phyloP scores from a whole-genome alignment of 225 moss, liverwort and hornwort species.

The Physcomitrellopsis africana region DNA sequence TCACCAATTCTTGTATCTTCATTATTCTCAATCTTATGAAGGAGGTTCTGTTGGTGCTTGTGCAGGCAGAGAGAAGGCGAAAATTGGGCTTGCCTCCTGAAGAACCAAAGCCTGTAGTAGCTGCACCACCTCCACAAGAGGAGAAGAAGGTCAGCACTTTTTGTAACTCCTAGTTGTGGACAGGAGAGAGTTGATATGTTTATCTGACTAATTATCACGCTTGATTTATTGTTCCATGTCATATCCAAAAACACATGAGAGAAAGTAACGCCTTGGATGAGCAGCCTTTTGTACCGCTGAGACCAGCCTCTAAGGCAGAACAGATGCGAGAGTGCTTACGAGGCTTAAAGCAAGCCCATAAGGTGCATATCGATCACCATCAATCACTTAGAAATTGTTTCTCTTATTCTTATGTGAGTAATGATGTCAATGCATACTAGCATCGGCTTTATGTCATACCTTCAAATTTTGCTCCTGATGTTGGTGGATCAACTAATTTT shows the following conservation, averaged over 20 bases:
- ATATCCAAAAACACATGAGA: neutral
- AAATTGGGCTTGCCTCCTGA: conserved; percentile 95
- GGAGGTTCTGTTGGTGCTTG: conserved; percentile 22
- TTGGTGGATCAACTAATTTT: neutral
- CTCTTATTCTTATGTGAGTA: neutral
- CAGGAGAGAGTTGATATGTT: neutral
- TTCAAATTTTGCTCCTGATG: neutral
- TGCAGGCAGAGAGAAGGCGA: conserved; percentile 89
- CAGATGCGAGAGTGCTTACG: conserved; percentile 89
- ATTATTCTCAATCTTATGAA: conserved; percentile 8
- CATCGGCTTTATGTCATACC: neutral
- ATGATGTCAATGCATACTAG: conserved; percentile 4
- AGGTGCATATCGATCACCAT: conserved; percentile 47
- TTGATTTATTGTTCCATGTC: conserved; percentile 12
- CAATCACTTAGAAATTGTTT: conserved; percentile 7
- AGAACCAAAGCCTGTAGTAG: conserved; percentile 72
- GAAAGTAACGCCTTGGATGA: conserved; percentile 21
- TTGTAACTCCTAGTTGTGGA: conserved; percentile 3
- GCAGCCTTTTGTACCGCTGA: conserved; percentile 78
- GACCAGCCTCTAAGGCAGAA: conserved; percentile 80
- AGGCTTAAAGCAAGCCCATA: conserved; percentile 78
- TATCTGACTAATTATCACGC: neutral
- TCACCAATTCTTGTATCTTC: conserved; percentile 12
- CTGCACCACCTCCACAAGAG: conserved; percentile 74
- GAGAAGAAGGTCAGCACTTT: conserved; percentile 73